Evolutionary conservation across 805 yeast genomes (phyloP).

Genomic region (Candida broadrunensis): DNA sequence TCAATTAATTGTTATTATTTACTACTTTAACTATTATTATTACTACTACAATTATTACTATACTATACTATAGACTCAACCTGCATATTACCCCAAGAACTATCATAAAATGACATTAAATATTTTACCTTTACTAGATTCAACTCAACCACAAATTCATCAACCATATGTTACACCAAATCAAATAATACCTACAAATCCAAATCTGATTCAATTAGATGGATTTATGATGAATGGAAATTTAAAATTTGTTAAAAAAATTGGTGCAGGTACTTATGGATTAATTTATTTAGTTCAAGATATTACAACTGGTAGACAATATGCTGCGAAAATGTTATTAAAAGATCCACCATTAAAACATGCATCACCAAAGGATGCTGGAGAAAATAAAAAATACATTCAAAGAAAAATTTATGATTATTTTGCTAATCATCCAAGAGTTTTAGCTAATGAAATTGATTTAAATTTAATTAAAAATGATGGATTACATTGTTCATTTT

Average conservation of each 20-base stretch:
- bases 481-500: slow-evolving; percentile 29
- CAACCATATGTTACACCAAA: slow-evolving; percentile 1
- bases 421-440: slow-evolving; percentile 14
- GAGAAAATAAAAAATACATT: slow-evolving; percentile 26
- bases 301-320: slow-evolving; percentile 42
- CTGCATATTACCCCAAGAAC: background rate
- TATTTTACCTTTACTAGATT: slow-evolving; percentile 11
- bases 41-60: background rate
- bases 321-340: slow-evolving; percentile 71
- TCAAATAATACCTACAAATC: slow-evolving; percentile 3
- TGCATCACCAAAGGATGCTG: slow-evolving; percentile 27
- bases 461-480: slow-evolving; percentile 21
- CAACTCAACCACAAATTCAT: slow-evolving; percentile 1
- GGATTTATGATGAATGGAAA: slow-evolving; percentile 26
- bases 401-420: slow-evolving; percentile 21
- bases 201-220: slow-evolving; percentile 10
- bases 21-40: background rate
- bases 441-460: slow-evolving; percentile 15
- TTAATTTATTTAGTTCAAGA: slow-evolving; percentile 71
- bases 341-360: slow-evolving; percentile 38
- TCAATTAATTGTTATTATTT: background rate
- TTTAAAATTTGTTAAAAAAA: slow-evolving; percentile 44
- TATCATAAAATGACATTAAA: slow-evolving; percentile 8
- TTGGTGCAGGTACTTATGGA: slow-evolving; percentile 88
- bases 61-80: background rate